A percentile compares a stretch with the other conserved stretches of the same genome.
Conservation (phyloP, 1,139 yeast species). For the Taphrina flavorubra region DNA sequence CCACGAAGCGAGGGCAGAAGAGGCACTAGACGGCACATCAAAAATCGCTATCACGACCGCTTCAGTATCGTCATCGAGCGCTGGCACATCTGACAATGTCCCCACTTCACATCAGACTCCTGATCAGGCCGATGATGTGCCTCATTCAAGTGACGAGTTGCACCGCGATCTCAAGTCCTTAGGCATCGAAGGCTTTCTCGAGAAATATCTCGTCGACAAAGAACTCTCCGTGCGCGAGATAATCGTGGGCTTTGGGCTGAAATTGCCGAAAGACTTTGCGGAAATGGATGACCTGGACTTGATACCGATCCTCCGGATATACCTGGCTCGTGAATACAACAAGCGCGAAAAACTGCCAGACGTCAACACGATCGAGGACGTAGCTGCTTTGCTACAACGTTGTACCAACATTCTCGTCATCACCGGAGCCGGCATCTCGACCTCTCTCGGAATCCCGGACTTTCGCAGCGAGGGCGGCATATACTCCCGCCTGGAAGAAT, state of each 20-base stretch:
- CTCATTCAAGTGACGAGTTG: not conserved
- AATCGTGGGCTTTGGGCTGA: constrained; percentile 18
- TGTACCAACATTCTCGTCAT: constrained; percentile 74
- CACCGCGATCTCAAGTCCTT: constrained; percentile 9
- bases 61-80: not conserved
- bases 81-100: not conserved
- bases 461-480: constrained; percentile 90
- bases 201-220: constrained; percentile 4
- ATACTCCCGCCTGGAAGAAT: constrained; percentile 68
- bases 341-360: constrained; percentile 45
- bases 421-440: constrained; percentile 96
- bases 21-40: not conserved
- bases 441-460: constrained; percentile 92
- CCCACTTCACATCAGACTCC: not conserved
- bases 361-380: constrained; percentile 67
- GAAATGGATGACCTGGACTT: constrained; percentile 12
- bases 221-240: constrained; percentile 10
- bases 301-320: constrained; percentile 29
- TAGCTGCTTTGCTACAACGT: constrained; percentile 59
- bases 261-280: constrained; percentile 22
- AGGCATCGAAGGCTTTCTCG: constrained; percentile 26
- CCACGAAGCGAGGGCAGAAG: not conserved
- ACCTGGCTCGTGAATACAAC: constrained; percentile 23
- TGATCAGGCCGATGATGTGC: not conserved
- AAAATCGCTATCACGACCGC: not conserved